These are phyloP conservation scores for Chloris gayana DNA, from an alignment of 176 grass and related monocot genomes.

Conservation along the genomic window DNA sequence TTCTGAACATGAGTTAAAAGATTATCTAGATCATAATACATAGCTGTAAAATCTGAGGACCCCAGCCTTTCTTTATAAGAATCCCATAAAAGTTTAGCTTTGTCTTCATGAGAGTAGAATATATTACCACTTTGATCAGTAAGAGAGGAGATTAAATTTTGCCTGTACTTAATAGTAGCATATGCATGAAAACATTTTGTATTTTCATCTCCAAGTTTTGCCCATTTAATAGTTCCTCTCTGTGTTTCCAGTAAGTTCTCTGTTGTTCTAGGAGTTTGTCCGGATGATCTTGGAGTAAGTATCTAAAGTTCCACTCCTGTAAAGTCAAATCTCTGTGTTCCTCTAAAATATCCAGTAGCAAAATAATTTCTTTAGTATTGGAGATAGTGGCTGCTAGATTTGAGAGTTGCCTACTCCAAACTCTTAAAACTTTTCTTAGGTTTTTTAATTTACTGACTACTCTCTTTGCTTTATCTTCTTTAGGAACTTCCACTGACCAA, in stretches of 20 bases:
- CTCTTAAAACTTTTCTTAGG: not conserved
- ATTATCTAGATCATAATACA: no score
- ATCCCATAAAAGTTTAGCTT: no score
- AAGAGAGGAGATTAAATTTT: not conserved
- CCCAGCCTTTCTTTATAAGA: no score
- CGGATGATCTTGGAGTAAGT: not conserved
- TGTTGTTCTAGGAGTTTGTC: not conserved
- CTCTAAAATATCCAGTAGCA: not conserved
- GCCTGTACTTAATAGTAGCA: not conserved
- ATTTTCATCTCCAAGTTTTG: not conserved
- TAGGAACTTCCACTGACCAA: no score
- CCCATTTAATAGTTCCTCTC: not conserved
- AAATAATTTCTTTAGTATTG: not conserved
- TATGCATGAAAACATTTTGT: not conserved
- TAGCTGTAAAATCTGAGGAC: no score
- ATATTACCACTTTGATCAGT: not conserved
- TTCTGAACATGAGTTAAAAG: no score
- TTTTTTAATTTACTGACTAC: no score
- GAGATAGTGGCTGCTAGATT: not conserved
- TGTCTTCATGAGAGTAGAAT: no score
- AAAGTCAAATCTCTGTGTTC: not conserved
- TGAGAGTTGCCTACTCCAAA: not conserved
- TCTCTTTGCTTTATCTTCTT: no score
- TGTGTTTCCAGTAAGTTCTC: not conserved
- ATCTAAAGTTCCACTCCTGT: not conserved